Conservation (phyloP, 2,329 filamentous ascomycete genomes). For the Colletotrichum destructivum region DNA sequence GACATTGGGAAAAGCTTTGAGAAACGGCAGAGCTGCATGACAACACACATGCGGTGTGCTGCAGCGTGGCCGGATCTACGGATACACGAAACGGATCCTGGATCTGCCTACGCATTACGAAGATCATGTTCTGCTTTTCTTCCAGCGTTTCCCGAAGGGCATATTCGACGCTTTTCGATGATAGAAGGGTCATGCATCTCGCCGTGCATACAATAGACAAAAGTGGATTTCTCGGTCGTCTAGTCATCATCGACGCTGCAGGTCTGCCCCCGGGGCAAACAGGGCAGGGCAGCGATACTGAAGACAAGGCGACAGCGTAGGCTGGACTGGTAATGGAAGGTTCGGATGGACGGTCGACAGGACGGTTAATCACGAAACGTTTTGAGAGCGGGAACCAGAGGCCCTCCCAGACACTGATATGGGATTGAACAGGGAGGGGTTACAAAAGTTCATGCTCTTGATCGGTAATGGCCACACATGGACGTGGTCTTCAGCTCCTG, state of each 20-base stretch:
- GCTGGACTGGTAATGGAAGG: constrained; percentile 45
- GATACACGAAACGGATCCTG: constrained; percentile 40
- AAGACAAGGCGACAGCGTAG: constrained; percentile 44
- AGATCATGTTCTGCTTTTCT: constrained; percentile 55
- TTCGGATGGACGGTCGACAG: constrained; percentile 43
- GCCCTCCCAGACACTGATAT: constrained; percentile 56
- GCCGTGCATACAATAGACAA: constrained; percentile 69
- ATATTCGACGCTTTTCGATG: constrained; percentile 53
- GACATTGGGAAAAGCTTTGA: constrained; percentile 47
- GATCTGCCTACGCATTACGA: constrained; percentile 44
- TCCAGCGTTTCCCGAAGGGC: constrained; percentile 52
- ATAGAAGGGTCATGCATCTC: constrained; percentile 57
- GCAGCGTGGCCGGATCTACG: constrained; percentile 41
- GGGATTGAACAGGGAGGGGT: constrained; percentile 50
- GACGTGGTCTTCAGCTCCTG: constrained; percentile 42
- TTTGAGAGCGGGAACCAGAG: constrained; percentile 55
- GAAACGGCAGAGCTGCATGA: constrained; percentile 46
- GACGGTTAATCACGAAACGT: constrained; percentile 41
- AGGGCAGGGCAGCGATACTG: constrained; percentile 48
- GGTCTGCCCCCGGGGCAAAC: constrained; percentile 45
- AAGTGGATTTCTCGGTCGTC: constrained; percentile 77
- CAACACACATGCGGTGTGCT: constrained; percentile 37
- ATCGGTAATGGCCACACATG: constrained; percentile 44
- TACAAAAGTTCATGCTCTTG: constrained; percentile 49
- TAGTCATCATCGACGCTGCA: constrained; percentile 57